Evolutionary conservation across 2,329 filamentous ascomycete species (phyloP), one percentile per base, ranked within the genome.

Genomic region (Exophiala sideris): DNA sequence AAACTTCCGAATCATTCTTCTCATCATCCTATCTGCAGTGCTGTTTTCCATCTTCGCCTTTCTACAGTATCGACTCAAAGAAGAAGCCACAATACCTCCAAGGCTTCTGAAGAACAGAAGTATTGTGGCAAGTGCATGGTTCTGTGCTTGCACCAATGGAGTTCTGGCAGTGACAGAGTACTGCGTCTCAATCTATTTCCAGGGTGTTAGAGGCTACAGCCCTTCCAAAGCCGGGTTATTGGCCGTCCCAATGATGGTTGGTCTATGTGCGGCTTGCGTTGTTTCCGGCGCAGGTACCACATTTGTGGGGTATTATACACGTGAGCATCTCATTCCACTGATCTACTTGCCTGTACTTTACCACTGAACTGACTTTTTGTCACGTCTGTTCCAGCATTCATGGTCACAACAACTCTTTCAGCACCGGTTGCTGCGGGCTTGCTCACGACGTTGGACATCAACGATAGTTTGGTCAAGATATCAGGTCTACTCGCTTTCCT

Each of bases 101-200:
- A 64, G 69, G 18, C 63, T 73, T 11, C 48, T 71, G 4, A 65
- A 63, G 42, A 58, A 59, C 33, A 62, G 68, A 21, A 69, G 49
- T 20, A 48, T 57, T 40, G 14, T 57, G 21, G 53, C 53, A 8
- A 46, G 35, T 11, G 16, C 44, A 12, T 50, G 55, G 54, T 59
- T 54, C 38, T 35, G n/a, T 14, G 46, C 40, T 11, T 59, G 57
- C 48, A 47, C 35, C 33, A 52, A 52, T 36, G 50, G 54, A 9
- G 41, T 33, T 7, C 35, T 59, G n/a, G 47, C 54, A 10, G 44
- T 59, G 9, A 59, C 48, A 5, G 54, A 57, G 35, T 54, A 46
- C 24, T 68, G 68, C 41, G 56, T 71, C 24, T 64, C 68, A 7
- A 71, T 66, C 1, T 72, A 70, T 52, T 72, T 66, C 45, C 70